A percentile compares a stretch with the other conserved stretches of the same genome.
These are phyloP conservation scores for Cercophora newfieldiana DNA, from an alignment of 495 filamentous ascomycete genomes.

Conservation along the genomic window DNA sequence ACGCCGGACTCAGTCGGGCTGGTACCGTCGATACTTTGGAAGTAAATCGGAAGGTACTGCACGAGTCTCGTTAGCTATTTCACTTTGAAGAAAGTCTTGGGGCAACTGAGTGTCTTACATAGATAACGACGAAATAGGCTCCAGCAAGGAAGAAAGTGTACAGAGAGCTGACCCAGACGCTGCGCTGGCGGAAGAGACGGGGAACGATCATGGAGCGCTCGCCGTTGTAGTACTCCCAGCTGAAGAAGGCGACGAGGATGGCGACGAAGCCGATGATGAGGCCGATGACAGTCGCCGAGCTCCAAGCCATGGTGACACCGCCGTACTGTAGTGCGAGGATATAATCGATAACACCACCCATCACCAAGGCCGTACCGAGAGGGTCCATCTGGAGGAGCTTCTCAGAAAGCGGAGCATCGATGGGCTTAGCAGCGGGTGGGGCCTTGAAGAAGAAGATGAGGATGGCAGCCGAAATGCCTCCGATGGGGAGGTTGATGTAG, in stretches of 20 bases:
- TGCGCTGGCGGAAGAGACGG: slow-evolving; percentile 46
- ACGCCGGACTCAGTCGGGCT: slow-evolving; percentile 53
- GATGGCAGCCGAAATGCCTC: slow-evolving; percentile 58
- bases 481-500: slow-evolving; percentile 73
- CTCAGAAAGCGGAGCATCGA: slow-evolving; percentile 26
- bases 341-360: slow-evolving; percentile 68
- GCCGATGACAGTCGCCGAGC: slow-evolving; percentile 61
- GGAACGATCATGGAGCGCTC: slow-evolving; percentile 47
- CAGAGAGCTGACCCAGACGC: slow-evolving; percentile 39
- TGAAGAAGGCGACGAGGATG: slow-evolving; percentile 48
- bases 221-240: slow-evolving; percentile 52
- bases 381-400: slow-evolving; percentile 62
- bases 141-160: slow-evolving; percentile 47
- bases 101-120: slow-evolving; percentile 18
- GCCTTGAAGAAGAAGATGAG: slow-evolving; percentile 51
- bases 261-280: slow-evolving; percentile 64
- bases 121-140: slow-evolving; percentile 50
- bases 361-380: slow-evolving; percentile 61
- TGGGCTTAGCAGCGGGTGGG: slow-evolving; percentile 24
- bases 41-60: slow-evolving; percentile 62
- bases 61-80: no score
- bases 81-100: no score
- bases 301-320: slow-evolving; percentile 66
- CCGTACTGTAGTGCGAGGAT: slow-evolving; percentile 84
- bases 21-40: slow-evolving; percentile 52